Evolutionary conservation across 2,329 filamentous ascomycete genomes (phyloP).

Genomic region (Ophiocordyceps camponoti-floridani): DNA sequence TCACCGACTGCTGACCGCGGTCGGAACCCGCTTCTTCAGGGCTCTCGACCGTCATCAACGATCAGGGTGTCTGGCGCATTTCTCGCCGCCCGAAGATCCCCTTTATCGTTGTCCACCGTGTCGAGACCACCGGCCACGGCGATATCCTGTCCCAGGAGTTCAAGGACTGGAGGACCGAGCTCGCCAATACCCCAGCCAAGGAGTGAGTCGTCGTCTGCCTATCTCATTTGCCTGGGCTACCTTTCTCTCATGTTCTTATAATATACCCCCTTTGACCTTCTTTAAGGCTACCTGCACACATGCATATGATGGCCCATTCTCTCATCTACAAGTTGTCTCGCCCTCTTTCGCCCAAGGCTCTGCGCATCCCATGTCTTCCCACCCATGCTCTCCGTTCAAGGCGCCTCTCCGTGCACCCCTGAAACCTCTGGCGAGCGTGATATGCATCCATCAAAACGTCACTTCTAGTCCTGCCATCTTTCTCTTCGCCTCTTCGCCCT

Average conservation of each 20-base stretch:
- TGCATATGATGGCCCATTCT: background rate
- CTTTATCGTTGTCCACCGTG: constrained; percentile 53
- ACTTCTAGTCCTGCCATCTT: constrained; percentile 1
- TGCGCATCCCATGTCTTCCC: background rate
- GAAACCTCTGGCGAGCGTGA: background rate
- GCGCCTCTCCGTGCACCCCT: background rate
- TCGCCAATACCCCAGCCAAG: constrained; percentile 17
- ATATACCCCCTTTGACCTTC: background rate
- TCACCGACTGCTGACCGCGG: background rate
- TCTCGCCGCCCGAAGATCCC: constrained; percentile 42
- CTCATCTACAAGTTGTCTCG: background rate
- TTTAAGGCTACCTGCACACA: background rate
- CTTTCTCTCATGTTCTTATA: background rate
- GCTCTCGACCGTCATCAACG: constrained; percentile 42
- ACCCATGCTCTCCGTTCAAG: background rate
- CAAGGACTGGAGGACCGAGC: constrained; percentile 51
- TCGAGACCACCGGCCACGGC: constrained; percentile 59
- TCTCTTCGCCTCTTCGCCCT: background rate
- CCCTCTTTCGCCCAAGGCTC: background rate
- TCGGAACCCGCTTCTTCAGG: constrained; percentile 22
- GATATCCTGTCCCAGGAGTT: constrained; percentile 63
- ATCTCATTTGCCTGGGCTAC: background rate
- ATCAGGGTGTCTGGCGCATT: constrained; percentile 70
- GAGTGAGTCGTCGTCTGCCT: background rate
- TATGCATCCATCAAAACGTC: constrained; percentile 1